Base-by-base conservation (phyloP, 495 filamentous ascomycete species). In the Hyaloscypha hepaticicola region DNA sequence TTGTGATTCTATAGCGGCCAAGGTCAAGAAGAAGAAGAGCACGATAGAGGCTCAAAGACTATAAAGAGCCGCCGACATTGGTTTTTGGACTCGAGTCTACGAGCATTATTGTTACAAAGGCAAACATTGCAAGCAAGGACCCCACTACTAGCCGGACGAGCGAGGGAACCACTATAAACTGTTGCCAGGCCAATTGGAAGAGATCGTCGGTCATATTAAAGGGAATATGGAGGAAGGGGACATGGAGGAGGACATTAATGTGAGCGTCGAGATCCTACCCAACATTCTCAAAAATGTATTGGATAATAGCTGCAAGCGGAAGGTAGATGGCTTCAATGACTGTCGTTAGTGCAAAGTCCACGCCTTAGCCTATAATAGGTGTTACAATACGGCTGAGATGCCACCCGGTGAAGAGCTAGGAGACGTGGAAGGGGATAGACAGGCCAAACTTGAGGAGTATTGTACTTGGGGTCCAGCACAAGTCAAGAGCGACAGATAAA, bases 21-120 rank as follows among this genome's bases (percentile, higher is more conserved):
- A 64, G 49, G 45, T 41, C 25, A 61, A 64, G 21, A 66, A 41
- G 8, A 65, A 69, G 57, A 65, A 69, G 62, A 62, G n/a, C n/a
- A n/a, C n/a, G n/a, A 68, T 50, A 52, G 56, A 68, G 57, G 61
- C 66, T 68, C 34, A 68, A 68, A 68, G 45, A 61, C 61, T 64
- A 60, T 31, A 68, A 57, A 68, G 61, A 68, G 66, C 66, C 34
- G 66, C 61, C 33, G 49, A 64, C 26, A 55, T 61, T 64, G 26
- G 61, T 64, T 55, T 64, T 49, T 68, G 27, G 62, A 66, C 11
- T 31, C 62, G 62, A 61, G 26, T 69, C 63, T 69, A 69, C 57
- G 58, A 69, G 58, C 51, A 14, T 62, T 60, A 62, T 66, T 51
- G 63, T 49, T 66, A 33, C 29, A 69, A 31, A 69, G 34, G 21